phyloP scores from a whole-genome alignment of 768 basidiomycete species.

The Leucosporidium creatinivorum region DNA sequence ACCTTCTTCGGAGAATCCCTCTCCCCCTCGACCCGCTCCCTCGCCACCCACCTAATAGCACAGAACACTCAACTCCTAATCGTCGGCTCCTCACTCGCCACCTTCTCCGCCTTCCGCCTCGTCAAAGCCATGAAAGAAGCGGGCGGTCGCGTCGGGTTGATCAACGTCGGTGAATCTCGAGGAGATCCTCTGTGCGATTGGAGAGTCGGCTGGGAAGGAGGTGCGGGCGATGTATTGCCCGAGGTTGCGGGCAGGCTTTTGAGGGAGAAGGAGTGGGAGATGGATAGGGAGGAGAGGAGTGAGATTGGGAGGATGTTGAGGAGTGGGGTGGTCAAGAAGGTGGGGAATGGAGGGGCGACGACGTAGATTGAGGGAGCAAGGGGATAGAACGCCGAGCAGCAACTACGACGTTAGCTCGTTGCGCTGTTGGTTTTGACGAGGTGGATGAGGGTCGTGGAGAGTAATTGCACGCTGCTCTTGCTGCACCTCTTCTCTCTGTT shows the following conservation, averaged over 20 bases:
- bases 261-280: background rate
- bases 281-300: background rate
- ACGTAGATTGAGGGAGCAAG: background rate
- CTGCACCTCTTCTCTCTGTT: too few species aligned
- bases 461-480: too few species aligned
- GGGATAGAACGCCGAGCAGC: too few species aligned
- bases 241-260: slow-evolving; percentile 7
- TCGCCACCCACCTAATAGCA: slow-evolving; percentile 13
- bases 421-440: too few species aligned
- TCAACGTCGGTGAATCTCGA: slow-evolving; percentile 83
- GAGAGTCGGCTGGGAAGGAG: slow-evolving; percentile 70
- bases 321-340: slow-evolving; percentile 13
- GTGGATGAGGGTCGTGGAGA: too few species aligned
- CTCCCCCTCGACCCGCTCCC: background rate
- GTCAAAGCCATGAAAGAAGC: slow-evolving; percentile 69
- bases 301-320: slow-evolving; percentile 21
- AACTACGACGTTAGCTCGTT: too few species aligned
- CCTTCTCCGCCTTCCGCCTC: slow-evolving; percentile 82
- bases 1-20: slow-evolving; percentile 25
- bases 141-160: slow-evolving; percentile 66
- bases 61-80: slow-evolving; percentile 56
- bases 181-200: slow-evolving; percentile 60
- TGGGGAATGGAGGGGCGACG: background rate
- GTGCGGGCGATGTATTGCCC: slow-evolving; percentile 40
- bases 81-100: slow-evolving; percentile 84